Evolutionary conservation across 305 asterid species (phyloP), one percentile per base, ranked within the genome.

Genomic region (Fraxinus sp.): DNA sequence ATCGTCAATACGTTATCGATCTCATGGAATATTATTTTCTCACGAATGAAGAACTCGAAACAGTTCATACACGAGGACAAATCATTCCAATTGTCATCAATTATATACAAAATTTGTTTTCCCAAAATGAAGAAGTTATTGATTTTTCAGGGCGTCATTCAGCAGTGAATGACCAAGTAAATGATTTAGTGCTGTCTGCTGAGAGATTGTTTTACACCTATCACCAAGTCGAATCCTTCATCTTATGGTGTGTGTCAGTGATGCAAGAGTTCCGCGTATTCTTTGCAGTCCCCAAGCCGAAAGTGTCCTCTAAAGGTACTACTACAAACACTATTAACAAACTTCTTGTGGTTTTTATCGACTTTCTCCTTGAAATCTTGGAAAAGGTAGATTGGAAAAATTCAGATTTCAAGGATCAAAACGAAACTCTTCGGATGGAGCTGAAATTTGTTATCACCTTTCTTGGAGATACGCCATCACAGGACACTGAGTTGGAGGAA

Each of bases 341-440:
- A n/a, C 66, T 55, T 16, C 9, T 55, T 1, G 24, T 55, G 8
- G 22, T 55, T 26, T 55, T 55, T 18, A 55, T 55, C 66, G 26
- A 5, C 10, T 55, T n/a, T 55, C 64, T 55, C 26, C 66, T 55
- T 55, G 66, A 55, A 55, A 55, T 55, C 20, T 55, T 55, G 22
- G 66, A 16, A 14, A 55, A 55, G 1, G 6, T 55, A 55, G 1
- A 55, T 14, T 55, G 64, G 64, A 16, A 16, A n/a, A 55, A 11
- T n/a, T 55, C 66, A 55, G 66, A 55, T 55, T 18, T 55, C 26
- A n/a, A 55, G 66, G 66, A 55, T 55, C 66, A 55, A 55, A 55
- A 18, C 66, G 24, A 55, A 68, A 79, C 26, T 49, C 81, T 74
- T 83, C 18, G 74, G 72, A 55, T n/a, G 68, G 79, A 76, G n/a